Evolutionary conservation across 108 stramenopile genomes (phyloP), one percentile per base, ranked within the genome.

Genomic region (Cylindrotheca fusiformis): DNA sequence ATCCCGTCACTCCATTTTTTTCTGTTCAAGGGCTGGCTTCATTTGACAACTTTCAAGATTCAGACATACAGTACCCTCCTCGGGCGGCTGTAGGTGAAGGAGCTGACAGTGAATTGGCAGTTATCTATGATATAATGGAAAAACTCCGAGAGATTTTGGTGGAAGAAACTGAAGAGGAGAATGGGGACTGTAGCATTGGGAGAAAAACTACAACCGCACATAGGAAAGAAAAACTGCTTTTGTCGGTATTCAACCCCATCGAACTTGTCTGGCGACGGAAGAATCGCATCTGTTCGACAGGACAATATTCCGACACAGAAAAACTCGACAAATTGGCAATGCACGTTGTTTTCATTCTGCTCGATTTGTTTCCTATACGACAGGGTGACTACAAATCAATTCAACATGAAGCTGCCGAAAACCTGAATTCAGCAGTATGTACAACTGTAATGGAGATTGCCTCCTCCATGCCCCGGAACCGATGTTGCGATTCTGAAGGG

Each of bases 361-460:
- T 61, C 18, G 60, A 61, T 49, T 25, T 47, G 22, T 61, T 61
- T 19, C 60, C 60, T 48, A 2, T 61, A 19, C 27, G 48, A 41
- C 36, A 14, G 14, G 36, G 36, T 10, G 36, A 41, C 36, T 41
- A 10, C 36, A 41, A 41, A 14, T 41, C 14, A 10, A 14, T 41
- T 6, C 6, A 41, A 6, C 10, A 41, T 41, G 6, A 6, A 41
- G 14, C 36, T 6, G 36, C 14, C 36, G 36, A 41, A 41, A 10
- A 6, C 36, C 14, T 41, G 36, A 41, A 41, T 41, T 41, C 36
- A 14, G 14, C 36, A 6, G 10, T 41, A 10, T 41, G 36, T 14
- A 41, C 36, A 6, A 41, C 36, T 41, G 36, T 41, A 41, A 41
- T 41, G 36, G 14, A 6, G 10, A 41, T 41, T 41, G 36, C 10